Conservation (phyloP, 176 grass and related monocot genomes). For the Avena insularis region DNA sequence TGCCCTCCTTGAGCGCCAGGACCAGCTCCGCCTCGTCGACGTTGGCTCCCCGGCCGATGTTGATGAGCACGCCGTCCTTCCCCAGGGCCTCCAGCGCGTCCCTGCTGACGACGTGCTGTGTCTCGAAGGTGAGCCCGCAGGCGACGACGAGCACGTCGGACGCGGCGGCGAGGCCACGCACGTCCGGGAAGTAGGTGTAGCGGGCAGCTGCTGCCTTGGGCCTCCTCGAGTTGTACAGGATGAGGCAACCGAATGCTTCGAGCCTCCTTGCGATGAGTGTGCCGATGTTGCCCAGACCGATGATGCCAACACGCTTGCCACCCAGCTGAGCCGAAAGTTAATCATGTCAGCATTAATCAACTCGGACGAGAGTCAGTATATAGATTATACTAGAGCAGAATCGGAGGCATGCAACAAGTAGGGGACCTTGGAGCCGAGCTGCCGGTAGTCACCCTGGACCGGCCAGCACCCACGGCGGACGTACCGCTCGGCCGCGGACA, state of each 20-base stretch:
- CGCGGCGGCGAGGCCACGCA: conserved; percentile 34
- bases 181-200: conserved; percentile 40
- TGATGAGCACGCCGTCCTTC: conserved; percentile 50
- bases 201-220: neutral
- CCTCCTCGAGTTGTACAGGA: conserved; percentile 49
- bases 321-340: too few relatives aligned
- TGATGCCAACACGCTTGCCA: too few relatives aligned
- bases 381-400: too few relatives aligned
- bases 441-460: conserved; percentile 25
- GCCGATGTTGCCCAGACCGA: neutral
- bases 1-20: conserved; percentile 36
- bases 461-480: conserved; percentile 36
- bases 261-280: conserved; percentile 56
- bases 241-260: conserved; percentile 53
- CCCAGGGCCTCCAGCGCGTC: conserved; percentile 52
- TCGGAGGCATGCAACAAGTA: neutral
- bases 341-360: too few relatives aligned
- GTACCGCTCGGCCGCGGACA: conserved; percentile 21
- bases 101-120: conserved; percentile 43
- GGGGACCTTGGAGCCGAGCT: conserved; percentile 57
- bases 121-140: conserved; percentile 48
- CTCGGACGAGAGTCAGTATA: too few relatives aligned
- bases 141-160: conserved; percentile 51
- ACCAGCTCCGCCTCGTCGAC: conserved; percentile 52
- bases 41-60: conserved; percentile 51